Base-by-base conservation (phyloP, 192 early-diverging fungal genomes). In the Podila epigama region DNA sequence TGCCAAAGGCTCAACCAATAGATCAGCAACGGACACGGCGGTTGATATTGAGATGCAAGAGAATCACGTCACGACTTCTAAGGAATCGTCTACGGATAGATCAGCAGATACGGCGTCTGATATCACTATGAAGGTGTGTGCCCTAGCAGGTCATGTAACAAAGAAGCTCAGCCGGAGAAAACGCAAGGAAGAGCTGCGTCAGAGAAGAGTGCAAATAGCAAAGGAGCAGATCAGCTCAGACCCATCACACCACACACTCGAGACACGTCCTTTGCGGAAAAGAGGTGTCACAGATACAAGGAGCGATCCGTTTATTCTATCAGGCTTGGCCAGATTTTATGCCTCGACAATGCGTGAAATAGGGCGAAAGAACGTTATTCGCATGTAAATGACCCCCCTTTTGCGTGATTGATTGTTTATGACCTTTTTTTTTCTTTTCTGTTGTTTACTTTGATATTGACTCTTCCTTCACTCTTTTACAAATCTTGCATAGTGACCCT, bases 401-500 rank as follows among this genome's bases (percentile, higher is more conserved):
- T 22, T 18, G 32, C 16, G 8, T 1, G 12, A 28, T 16, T 77
- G 53, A 44, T 22, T 25, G 58, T 0, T 12, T 29, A 32, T 27
- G 1, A 39, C 11, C 36, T 4, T n/a, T 3, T 51, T 60, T 42
- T 39, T 15, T 27, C 27, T 36, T 25, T 57, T 22, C 18, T 48
- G 51, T 28, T 22, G 18, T 25, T 33, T 32, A 11, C 40, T 1
- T 52, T 33, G 20, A 5, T 54, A 89, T 85, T 40, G 87, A 82
- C 53, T 87, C 88, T 8, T 41, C 44, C 16, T 60, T 90, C 28
- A 90, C n/a, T n/a, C n/a, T n/a, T n/a, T n/a, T n/a, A n/a, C n/a
- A n/a, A n/a, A n/a, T n/a, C n/a, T n/a, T n/a, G n/a, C n/a, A 11
- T 59, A 89, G 88, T 48, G 89, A 82, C 56, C 89, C 89, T 12